phyloP scores from a whole-genome alignment of 768 basidiomycete species.

The Hericium erinaceus region DNA sequence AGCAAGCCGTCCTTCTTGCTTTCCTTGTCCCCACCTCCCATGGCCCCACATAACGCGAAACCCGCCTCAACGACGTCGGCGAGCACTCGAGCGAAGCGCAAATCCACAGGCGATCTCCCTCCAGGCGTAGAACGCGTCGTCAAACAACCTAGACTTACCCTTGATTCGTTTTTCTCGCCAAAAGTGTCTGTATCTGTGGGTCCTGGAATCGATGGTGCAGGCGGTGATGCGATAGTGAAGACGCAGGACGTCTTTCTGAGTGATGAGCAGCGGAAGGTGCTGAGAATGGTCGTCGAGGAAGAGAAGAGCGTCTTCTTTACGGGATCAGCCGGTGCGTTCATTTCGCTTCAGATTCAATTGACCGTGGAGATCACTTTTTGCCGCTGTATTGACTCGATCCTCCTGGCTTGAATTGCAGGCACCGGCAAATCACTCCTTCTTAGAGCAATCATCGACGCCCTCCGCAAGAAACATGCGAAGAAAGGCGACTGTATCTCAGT shows the following conservation, averaged over 20 bases:
- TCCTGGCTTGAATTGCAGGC: conserved; percentile 26
- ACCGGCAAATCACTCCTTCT: conserved; percentile 58
- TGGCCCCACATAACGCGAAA: background rate
- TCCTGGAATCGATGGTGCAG: conserved; percentile 9
- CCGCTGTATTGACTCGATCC: background rate
- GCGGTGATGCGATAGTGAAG: conserved; percentile 10
- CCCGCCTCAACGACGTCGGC: background rate
- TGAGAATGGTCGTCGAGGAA: conserved; percentile 44
- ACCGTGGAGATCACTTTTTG: background rate
- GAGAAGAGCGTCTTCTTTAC: conserved; percentile 60
- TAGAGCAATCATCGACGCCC: conserved; percentile 43
- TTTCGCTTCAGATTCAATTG: background rate
- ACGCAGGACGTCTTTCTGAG: conserved; percentile 35
- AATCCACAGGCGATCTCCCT: conserved; percentile 16
- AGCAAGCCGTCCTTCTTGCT: background rate
- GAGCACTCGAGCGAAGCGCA: conserved; percentile 18
- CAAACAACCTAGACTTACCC: conserved; percentile 24
- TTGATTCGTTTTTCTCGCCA: conserved; percentile 26
- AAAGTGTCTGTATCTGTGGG: conserved; percentile 14
- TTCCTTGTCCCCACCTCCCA: background rate
- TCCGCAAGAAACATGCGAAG: conserved; percentile 38
- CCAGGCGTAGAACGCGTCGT: conserved; percentile 3
- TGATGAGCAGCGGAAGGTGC: conserved; percentile 42
- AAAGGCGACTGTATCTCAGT: conserved; percentile 39
- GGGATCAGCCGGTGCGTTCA: conserved; percentile 48